phyloP scores from a whole-genome alignment of 192 early-diverging fungal species.

The Rhizophlyctis rosea region DNA sequence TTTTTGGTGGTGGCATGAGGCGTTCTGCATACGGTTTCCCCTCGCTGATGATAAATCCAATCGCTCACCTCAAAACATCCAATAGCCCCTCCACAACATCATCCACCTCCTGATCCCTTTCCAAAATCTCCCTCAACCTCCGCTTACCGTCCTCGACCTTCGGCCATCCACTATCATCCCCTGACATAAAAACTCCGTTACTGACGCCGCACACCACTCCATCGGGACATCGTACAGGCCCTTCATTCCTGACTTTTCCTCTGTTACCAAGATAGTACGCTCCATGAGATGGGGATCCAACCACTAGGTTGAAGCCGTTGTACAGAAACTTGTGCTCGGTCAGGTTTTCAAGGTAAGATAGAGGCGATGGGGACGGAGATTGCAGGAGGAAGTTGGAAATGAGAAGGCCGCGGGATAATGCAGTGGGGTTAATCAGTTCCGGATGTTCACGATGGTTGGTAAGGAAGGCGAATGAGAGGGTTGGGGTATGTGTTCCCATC shows the following conservation, averaged over 20 bases:
- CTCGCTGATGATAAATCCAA: too few relatives aligned
- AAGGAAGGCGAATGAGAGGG: conserved; percentile 32
- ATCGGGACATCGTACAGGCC: not conserved
- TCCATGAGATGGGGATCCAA: conserved; percentile 9
- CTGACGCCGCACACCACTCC: conserved; percentile 32
- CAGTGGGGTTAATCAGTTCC: conserved; percentile 10
- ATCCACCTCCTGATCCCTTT: too few relatives aligned
- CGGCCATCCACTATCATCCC: conserved; percentile 24
- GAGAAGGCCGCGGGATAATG: conserved; percentile 32
- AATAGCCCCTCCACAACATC: conserved; percentile 11
- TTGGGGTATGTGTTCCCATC: conserved; percentile 28
- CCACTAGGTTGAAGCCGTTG: conserved; percentile 48
- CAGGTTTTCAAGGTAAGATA: conserved; percentile 11
- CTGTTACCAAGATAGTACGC: conserved; percentile 36
- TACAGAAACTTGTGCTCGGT: conserved; percentile 8
- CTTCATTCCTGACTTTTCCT: conserved; percentile 5
- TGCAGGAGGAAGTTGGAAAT: conserved; percentile 33
- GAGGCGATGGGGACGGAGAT: not conserved
- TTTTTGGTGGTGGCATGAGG: too few relatives aligned
- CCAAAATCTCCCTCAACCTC: conserved; percentile 9
- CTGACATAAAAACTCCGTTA: conserved; percentile 31
- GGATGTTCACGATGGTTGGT: conserved; percentile 39
- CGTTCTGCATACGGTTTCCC: too few relatives aligned
- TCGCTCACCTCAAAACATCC: too few relatives aligned
- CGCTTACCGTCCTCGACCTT: conserved; percentile 26